Evolutionary conservation across 2,329 filamentous ascomycete genomes (phyloP).

Genomic region (Aureobasidium sp.): DNA sequence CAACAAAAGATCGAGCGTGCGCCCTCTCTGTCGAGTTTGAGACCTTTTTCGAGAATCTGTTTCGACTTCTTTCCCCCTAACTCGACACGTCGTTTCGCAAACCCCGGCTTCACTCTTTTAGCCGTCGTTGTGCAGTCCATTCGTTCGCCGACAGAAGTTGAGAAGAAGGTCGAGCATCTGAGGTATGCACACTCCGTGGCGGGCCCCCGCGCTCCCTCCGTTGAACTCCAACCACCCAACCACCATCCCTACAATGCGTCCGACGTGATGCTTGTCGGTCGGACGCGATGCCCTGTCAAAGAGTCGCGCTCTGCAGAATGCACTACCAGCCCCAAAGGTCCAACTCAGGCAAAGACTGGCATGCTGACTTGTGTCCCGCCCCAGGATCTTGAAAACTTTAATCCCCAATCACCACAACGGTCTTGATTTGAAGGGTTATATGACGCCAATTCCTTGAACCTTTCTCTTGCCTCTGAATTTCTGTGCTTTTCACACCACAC

Average conservation of each 20-base stretch:
- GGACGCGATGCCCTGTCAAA: neutral
- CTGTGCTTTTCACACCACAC: neutral
- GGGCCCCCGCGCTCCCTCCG: slow-evolving; percentile 10
- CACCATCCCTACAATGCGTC: slow-evolving; percentile 7
- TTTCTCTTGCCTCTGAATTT: neutral
- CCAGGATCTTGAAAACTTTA: slow-evolving; percentile 8
- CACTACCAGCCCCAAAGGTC: slow-evolving; percentile 4
- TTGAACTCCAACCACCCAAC: slow-evolving; percentile 12
- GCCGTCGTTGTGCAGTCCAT: slow-evolving; percentile 45
- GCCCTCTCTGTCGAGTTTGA: slow-evolving; percentile 5
- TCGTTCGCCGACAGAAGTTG: slow-evolving; percentile 26
- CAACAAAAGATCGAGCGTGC: slow-evolving; percentile 13
- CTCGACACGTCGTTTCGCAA: slow-evolving; percentile 24
- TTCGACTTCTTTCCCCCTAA: slow-evolving; percentile 22
- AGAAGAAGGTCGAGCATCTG: slow-evolving; percentile 3
- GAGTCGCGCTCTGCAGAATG: slow-evolving; percentile 14
- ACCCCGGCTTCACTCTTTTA: slow-evolving; percentile 60
- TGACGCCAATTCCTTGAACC: slow-evolving; percentile 4
- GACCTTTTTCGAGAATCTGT: slow-evolving; percentile 1
- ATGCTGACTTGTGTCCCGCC: slow-evolving; percentile 1
- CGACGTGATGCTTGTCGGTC: slow-evolving; percentile 14
- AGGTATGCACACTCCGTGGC: slow-evolving; percentile 12
- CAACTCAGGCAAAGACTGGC: neutral
- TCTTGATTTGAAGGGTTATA: neutral
- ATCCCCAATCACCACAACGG: slow-evolving; percentile 7